Percentiles rank a stretch among this genome's conserved stretches.
phyloP scores from a whole-genome alignment of 2,329 filamentous ascomycete species.

The Rutstroemia sp. region DNA sequence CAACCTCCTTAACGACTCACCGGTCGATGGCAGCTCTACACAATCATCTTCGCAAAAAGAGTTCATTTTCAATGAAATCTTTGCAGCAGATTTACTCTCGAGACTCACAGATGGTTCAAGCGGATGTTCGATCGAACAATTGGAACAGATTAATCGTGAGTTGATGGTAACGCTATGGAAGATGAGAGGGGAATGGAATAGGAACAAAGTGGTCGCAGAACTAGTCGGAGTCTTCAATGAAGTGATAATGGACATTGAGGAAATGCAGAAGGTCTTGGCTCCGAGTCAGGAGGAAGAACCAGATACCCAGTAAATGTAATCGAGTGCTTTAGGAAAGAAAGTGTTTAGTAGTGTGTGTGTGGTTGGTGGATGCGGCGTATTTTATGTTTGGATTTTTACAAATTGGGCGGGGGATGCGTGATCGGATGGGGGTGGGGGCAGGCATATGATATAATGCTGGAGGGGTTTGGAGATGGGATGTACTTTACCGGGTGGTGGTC shows the following conservation, averaged over 20 bases:
- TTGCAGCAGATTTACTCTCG: conserved; percentile 19
- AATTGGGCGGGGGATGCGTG: neutral
- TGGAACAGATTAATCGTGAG: conserved; percentile 86
- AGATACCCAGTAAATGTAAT: neutral
- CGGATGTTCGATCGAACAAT: conserved; percentile 65
- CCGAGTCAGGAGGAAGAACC: conserved; percentile 19
- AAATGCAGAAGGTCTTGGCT: conserved; percentile 26
- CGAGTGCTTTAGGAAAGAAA: neutral
- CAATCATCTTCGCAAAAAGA: conserved; percentile 26
- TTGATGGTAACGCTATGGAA: conserved; percentile 90
- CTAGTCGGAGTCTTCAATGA: conserved; percentile 69
- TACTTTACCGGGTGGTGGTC: neutral
- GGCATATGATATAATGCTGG: no score
- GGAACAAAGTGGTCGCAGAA: conserved; percentile 59
- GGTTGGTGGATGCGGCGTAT: neutral
- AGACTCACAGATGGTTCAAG: conserved; percentile 23
- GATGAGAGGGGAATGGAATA: conserved; percentile 73
- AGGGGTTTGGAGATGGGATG: neutral
- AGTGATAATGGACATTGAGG: conserved; percentile 58
- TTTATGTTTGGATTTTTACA: neutral
- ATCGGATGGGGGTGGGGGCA: neutral
- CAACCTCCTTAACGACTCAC: conserved; percentile 28
- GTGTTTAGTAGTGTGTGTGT: no score
- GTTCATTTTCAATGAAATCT: conserved; percentile 35
- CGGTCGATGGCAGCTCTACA: conserved; percentile 23